Percentiles rank a stretch among this genome's conserved stretches.
These are phyloP conservation scores for Aspergillus transmontanensis DNA, from an alignment of 2,329 filamentous ascomycete species.

Conservation along the genomic window DNA sequence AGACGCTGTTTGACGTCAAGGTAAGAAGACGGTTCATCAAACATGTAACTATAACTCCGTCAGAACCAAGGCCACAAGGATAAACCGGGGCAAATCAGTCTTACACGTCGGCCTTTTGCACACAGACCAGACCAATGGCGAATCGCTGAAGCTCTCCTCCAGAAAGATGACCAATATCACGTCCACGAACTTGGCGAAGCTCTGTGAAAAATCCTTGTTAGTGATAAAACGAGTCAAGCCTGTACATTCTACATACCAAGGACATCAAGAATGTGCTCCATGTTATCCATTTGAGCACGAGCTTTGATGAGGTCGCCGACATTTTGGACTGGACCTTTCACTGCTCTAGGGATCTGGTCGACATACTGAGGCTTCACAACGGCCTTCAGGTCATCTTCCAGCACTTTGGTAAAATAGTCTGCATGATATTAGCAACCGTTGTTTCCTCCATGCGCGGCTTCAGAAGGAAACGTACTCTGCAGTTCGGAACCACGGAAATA, in stretches of 20 bases:
- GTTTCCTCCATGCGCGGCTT: background rate
- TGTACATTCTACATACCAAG: constrained; percentile 54
- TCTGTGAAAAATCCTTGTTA: constrained; percentile 54
- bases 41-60: constrained; percentile 75
- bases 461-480: constrained; percentile 69
- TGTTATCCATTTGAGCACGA: constrained; percentile 75
- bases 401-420: constrained; percentile 98
- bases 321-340: constrained; percentile 77
- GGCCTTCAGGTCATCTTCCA: constrained; percentile 96
- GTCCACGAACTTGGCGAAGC: constrained; percentile 84
- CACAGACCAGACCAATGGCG: constrained; percentile 92
- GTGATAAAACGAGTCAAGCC: background rate
- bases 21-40: constrained; percentile 98
- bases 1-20: constrained; percentile 99
- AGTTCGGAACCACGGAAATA: constrained; percentile 97
- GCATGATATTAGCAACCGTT: constrained; percentile 21
- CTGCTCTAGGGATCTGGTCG: constrained; percentile 92
- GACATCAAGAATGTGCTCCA: constrained; percentile 77
- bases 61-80: constrained; percentile 10
- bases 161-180: constrained; percentile 86
- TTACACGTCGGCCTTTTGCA: constrained; percentile 89
- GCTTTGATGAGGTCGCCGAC: constrained; percentile 78
- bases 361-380: constrained; percentile 99
- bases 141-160: constrained; percentile 98
- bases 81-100: constrained; percentile 26